Base-by-base conservation (phyloP, 352 stramenopile species). In the Pythium sp. region DNA sequence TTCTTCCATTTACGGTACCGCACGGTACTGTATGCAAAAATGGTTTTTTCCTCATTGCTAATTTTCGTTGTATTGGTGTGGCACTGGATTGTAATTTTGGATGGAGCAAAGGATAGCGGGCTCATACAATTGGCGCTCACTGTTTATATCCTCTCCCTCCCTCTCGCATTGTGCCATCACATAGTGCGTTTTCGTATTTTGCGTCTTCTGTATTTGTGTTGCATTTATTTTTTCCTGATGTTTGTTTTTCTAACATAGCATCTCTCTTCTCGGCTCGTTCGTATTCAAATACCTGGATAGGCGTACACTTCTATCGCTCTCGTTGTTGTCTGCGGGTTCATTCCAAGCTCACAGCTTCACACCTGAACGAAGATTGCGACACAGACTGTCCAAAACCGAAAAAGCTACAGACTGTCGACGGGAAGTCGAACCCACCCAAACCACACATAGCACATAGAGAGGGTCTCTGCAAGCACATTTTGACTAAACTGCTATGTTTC, bases 1-100 rank as follows among this genome's bases (percentile, higher is more conserved):
- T 47, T n/a, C 43, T 51, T 51, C 43, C 43, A 51, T 51, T 51
- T 51, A 51, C 43, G 43, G 43, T n/a, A 51, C 43, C 15, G 43
- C 43, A 22, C 43, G 15, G 43, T 51, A 51, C 43, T 3, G 43
- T 22, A 22, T 15, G 34, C 8, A 38, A 38, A 38, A n/a, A 1
- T 1, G 41, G 22, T 51, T 0, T 22, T 51, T 49, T 22, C 7
- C 43, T n/a, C 15, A 22, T 46, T 51, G 43, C 15, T 22, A 51
- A n/a, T 11, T 22, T 51, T 51, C 18, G 41, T n/a, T 22, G 8
- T 51, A 12, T 49, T 51, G 6, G 18, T 22, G 11, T 32, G 28
- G 28, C 28, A 32, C 28, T 32, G 28, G 28, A 22, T n/a, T 51
- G 43, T n/a, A 22, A 22, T 51, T 47, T n/a, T 47, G 41, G 7